Percentiles rank a stretch among this genome's conserved stretches.
These are phyloP conservation scores for Exophiala spinifera DNA, from an alignment of 2,329 filamentous ascomycete species.

Conservation along the genomic window DNA sequence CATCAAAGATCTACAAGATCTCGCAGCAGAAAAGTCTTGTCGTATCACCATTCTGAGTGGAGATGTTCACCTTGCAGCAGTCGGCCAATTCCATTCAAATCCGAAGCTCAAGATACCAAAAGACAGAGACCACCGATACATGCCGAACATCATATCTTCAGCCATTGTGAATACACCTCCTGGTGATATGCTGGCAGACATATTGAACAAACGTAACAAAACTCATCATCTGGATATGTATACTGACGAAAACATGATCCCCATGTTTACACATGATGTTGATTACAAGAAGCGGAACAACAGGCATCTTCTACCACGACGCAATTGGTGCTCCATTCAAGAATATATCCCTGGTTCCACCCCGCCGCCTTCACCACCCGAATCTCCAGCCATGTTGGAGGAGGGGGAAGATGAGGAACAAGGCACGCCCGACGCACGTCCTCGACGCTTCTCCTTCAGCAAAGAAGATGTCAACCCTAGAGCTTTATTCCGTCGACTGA, in stretches of 20 bases:
- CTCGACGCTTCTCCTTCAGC: slow-evolving; percentile 60
- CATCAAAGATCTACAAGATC: slow-evolving; percentile 85
- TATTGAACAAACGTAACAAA: slow-evolving; percentile 90
- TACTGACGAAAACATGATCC: slow-evolving; percentile 94
- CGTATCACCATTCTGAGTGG: slow-evolving; percentile 89
- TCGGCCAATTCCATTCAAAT: slow-evolving; percentile 94
- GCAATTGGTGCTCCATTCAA: slow-evolving; percentile 94
- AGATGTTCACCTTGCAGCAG: slow-evolving; percentile 86
- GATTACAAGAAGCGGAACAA: slow-evolving; percentile 90
- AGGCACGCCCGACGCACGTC: slow-evolving; percentile 34
- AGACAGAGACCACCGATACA: slow-evolving; percentile 90
- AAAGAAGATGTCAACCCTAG: slow-evolving; percentile 51
- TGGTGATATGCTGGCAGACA: slow-evolving; percentile 80
- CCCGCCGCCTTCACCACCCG: slow-evolving; percentile 65
- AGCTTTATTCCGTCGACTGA: slow-evolving; percentile 47
- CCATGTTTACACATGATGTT: slow-evolving; percentile 84
- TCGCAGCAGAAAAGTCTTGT: slow-evolving; percentile 88
- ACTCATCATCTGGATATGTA: slow-evolving; percentile 62
- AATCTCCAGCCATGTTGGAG: slow-evolving; percentile 35
- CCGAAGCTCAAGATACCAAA: slow-evolving; percentile 78
- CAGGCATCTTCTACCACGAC: slow-evolving; percentile 77
- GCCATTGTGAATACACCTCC: slow-evolving; percentile 92
- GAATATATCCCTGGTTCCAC: slow-evolving; percentile 76
- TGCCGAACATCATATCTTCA: slow-evolving; percentile 92
- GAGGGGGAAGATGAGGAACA: slow-evolving; percentile 22